Evolutionary conservation across 1,139 yeast genomes (phyloP), one percentile per base, ranked within the genome.

Genomic region (Hemisphaericaspora lyxosophila): DNA sequence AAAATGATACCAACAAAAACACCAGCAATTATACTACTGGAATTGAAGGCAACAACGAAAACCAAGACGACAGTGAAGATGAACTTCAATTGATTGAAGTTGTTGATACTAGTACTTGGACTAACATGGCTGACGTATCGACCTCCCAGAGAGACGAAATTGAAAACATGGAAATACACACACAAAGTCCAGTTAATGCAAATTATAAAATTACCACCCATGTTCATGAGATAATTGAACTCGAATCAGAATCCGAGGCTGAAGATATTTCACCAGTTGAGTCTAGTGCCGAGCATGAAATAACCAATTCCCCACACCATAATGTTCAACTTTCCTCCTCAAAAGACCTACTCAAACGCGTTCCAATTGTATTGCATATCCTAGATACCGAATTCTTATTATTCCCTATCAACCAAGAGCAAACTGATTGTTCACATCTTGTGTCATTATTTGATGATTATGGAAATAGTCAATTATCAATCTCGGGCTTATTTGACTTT

Each of bases 401-500:
- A 18, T 45, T 54, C 3, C 66, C 59, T 5, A 43, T 47, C n/a
- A 45, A 49, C 11, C 45, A 46, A n/a, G 39, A 35, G 8, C 31
- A 26, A 13, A 33, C 42, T 12, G 49, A 41, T 32, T 46, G 41
- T 28, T 51, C 50, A 16, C 52, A 46, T 28, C 40, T 56, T 12
- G 56, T 57, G 7, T 46, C 65, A 2, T 44, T 62, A 22, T 62
- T 50, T 40, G 64, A 60, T 33, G 52, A 55, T 32, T 35, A 39
- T 2, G 39, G 43, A 1, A 48, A 55, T 4, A 40, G 53, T 6
- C 35, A 47, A 2, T 36, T 43, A 14, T 45, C 63, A 1, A 45
- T 66, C 9, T 59, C 52, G 20, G 58, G 54, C 16, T 52, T 67
- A 18, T 64, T 65, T 42, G 51, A 46, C 2, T 40, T 50, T 11